phyloP scores from a whole-genome alignment of 73 alveolate genomes.

The Paramecium octaurelia region DNA sequence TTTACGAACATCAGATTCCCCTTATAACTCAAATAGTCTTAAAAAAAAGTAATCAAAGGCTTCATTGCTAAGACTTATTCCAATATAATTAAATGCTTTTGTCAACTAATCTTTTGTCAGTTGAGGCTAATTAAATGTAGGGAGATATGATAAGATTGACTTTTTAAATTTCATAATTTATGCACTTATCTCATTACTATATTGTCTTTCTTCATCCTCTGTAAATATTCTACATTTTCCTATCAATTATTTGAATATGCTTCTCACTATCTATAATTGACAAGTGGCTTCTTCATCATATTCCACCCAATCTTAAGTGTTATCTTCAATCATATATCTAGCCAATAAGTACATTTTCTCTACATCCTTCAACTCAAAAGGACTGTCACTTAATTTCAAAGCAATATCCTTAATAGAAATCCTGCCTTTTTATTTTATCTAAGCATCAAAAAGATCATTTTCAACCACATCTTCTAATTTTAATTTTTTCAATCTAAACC shows the following conservation, averaged over 20 bases:
- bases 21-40: constrained; percentile 21
- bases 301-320: constrained; percentile 17
- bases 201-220: constrained; percentile 10
- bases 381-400: constrained; percentile 18
- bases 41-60: constrained; percentile 31
- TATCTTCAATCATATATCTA: constrained; percentile 38
- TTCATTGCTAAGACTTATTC: not conserved
- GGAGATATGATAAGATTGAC: constrained; percentile 36
- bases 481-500: constrained; percentile 38
- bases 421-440: not conserved
- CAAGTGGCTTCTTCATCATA: constrained; percentile 17
- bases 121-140: not conserved
- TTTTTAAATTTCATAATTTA: constrained; percentile 19
- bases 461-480: constrained; percentile 31
- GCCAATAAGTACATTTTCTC: constrained; percentile 49
- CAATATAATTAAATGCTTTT: constrained; percentile 45
- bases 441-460: constrained; percentile 12
- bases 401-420: constrained; percentile 40
- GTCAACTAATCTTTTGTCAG: constrained; percentile 13
- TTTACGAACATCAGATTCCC: not conserved
- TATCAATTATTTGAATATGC: constrained; percentile 3
- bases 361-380: constrained; percentile 46
- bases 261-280: constrained; percentile 10
- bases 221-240: constrained; percentile 34
- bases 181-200: not conserved